A percentile compares a stretch with the other conserved stretches of the same genome.
phyloP scores from a whole-genome alignment of 164 flowering plant genomes.

The Aristolochia californica region DNA sequence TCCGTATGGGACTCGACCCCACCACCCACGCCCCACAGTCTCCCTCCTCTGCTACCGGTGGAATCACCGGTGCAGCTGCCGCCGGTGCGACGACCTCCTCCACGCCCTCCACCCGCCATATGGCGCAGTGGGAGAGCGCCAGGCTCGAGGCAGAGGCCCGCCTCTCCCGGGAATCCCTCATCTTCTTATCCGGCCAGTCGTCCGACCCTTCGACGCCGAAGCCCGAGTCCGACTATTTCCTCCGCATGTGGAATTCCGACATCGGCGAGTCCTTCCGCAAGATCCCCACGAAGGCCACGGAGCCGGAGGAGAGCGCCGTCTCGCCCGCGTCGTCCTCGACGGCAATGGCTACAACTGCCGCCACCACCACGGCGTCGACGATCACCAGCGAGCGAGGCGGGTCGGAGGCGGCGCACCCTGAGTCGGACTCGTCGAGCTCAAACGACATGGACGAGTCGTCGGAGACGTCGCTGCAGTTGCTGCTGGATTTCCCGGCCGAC shows the following conservation, averaged over 20 bases:
- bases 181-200: slow-evolving; percentile 9
- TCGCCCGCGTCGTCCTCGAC: slow-evolving; percentile 55
- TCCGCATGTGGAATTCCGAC: slow-evolving; percentile 79
- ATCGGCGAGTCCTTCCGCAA: slow-evolving; percentile 75
- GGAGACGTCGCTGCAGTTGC: slow-evolving; percentile 57
- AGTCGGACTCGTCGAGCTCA: slow-evolving; percentile 42
- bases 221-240: slow-evolving; percentile 42
- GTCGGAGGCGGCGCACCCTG: slow-evolving; percentile 10
- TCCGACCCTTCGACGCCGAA: slow-evolving; percentile 13
- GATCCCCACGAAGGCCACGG: slow-evolving; percentile 2
- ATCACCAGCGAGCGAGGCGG: slow-evolving; percentile 12
- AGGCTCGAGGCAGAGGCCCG: slow-evolving; percentile 94
- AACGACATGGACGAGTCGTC: slow-evolving; percentile 52
- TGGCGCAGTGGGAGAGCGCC: slow-evolving; percentile 98
- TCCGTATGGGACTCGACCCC: slow-evolving; percentile 44
- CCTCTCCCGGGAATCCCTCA: slow-evolving; percentile 54
- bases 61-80: neutral
- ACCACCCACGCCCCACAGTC: slow-evolving; percentile 44
- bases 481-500: slow-evolving; percentile 54
- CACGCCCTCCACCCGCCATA: slow-evolving; percentile 61
- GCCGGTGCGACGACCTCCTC: neutral
- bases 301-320: slow-evolving; percentile 11
- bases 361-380: slow-evolving; percentile 5
- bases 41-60: slow-evolving; percentile 22
- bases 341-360: slow-evolving; percentile 20